Base-by-base conservation (phyloP, 2,329 filamentous ascomycete genomes). In the Rhynchosporium agropyri region DNA sequence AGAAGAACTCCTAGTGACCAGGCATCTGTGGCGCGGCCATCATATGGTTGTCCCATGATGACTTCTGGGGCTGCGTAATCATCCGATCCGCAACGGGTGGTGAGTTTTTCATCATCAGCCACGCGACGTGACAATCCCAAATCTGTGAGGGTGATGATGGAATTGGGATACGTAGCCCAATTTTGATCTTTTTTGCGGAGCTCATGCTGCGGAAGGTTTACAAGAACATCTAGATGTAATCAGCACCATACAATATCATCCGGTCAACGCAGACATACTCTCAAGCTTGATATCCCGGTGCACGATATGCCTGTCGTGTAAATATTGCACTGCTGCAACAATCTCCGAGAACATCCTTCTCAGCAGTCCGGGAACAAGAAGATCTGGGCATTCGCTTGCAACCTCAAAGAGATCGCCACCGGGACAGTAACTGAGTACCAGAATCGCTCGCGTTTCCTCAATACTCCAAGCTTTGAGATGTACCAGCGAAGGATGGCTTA, bases 261-360 rank as follows among this genome's bases (percentile, higher is more conserved):
- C 36, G 51, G 28, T 46, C 50, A 26, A 56, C 59, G 59, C 9
- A 68, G 65, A 81, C 88, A 78, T 83, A 95, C 91, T 99, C 81
- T 99, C 95, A 63, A 99, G 87, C 79, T 99, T 99, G 77, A 99
- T 96, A 76, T 99, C 95, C 64, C 95, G 87, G 75, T 99, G 95
- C 60, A 98, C 94, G 74, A 99, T 97, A 69, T 86, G 88, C 71
- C 90, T 82, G 60, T 85, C 81, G 76, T 99, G 95, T 55, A 99
- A 80, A 78, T 98, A 97, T 63, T 83, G 84, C 42, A 96, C 89
- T 0, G 94, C 95, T 65, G 85, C 88, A 29, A 98, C 88, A 67
- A 98, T 77, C 76, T 99, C 95, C 13, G 93, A 84, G 76, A 97
- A 97, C 62, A 98, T 92, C 58, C 95, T 86, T 68, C 91, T 85